Conservation (phyloP, 2,329 filamentous ascomycete genomes). For the Diaporthe humulicola region DNA sequence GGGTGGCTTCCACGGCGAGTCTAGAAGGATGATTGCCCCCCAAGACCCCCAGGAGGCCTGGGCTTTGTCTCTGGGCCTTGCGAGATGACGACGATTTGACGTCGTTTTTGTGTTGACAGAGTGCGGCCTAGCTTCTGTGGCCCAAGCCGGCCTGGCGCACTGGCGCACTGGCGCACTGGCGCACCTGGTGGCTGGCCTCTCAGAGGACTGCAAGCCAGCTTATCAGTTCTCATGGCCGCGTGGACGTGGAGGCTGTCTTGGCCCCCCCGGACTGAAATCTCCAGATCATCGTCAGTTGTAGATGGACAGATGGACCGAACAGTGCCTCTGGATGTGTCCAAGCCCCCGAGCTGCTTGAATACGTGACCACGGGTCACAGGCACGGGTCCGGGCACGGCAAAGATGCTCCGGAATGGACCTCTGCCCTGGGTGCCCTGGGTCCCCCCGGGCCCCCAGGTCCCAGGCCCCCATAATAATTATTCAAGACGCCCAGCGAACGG, state of each 20-base stretch:
- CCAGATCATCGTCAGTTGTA: not conserved
- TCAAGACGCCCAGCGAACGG: constrained; percentile 12
- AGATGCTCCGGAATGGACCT: constrained; percentile 6
- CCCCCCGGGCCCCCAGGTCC: not conserved
- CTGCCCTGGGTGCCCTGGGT: too few relatives aligned
- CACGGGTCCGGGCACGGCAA: constrained; percentile 2
- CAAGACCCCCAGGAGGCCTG: constrained; percentile 5
- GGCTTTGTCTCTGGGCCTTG: not conserved
- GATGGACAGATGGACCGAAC: not conserved
- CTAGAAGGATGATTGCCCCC: constrained; percentile 11
- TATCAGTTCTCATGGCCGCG: constrained; percentile 23
- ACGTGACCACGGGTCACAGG: not conserved
- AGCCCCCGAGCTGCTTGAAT: not conserved
- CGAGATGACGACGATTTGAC: constrained; percentile 28
- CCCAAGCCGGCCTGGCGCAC: not conserved
- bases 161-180: not conserved
- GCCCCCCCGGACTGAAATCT: constrained; percentile 2
- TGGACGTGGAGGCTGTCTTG: not conserved
- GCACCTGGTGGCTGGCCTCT: too few relatives aligned
- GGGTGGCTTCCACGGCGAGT: constrained; percentile 8
- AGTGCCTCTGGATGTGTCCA: not conserved
- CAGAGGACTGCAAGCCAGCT: not conserved
- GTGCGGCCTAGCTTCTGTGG: not conserved
- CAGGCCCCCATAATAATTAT: constrained; percentile 25
- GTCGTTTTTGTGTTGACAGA: not conserved